Evolutionary conservation across 1,139 yeast species (phyloP), one percentile per base, ranked within the genome.

Genomic region (Pneumocystis oryctolagi): DNA sequence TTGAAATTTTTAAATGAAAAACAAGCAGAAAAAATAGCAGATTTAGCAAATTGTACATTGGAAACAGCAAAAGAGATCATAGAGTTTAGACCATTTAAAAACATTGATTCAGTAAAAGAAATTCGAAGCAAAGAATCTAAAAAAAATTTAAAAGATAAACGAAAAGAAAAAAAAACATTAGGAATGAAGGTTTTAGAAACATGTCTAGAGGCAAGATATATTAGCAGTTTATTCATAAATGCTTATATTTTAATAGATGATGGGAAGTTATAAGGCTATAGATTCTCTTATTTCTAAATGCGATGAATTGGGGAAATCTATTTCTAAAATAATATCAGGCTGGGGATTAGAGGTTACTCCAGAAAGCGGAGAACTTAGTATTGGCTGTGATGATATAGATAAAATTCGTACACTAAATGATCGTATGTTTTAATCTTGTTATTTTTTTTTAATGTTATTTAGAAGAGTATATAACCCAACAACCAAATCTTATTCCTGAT

Each of bases 201-300:
- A 25, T 66, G 69, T 14, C 32, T 66, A 18, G 68, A 62, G 9
- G 64, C 62, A 58, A n/a, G 35, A 31, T 30, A n/a, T 8, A 39
- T 25, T 56, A 14, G 14, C 12, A 6, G 8, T 60, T 30, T 20
- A 34, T 60, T 40, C 20, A 60, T 61, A 85, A 81, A 40, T 81
- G 89, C 6, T 81, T 80, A 63, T 76, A 78, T 66, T 66, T 8
- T 64, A 70, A 58, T 65, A 69, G 63, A 84, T 90, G 28, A 77
- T 92, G 67, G 82, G 83, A 69, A 98, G 98, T 2, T 94, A 92
- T 72, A 85, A 84, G 66, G 97, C 98, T 0, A 96, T 92, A 53
- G 97, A 92, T 70, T 85, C 95, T 31, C 78, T 94, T 68, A 88
- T 94, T 65, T 83, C 84, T 67, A 82, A 84, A 68, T 94, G 99